phyloP scores from a whole-genome alignment of 2,329 filamentous ascomycete genomes.

The Trematosphaeria pertusa region DNA sequence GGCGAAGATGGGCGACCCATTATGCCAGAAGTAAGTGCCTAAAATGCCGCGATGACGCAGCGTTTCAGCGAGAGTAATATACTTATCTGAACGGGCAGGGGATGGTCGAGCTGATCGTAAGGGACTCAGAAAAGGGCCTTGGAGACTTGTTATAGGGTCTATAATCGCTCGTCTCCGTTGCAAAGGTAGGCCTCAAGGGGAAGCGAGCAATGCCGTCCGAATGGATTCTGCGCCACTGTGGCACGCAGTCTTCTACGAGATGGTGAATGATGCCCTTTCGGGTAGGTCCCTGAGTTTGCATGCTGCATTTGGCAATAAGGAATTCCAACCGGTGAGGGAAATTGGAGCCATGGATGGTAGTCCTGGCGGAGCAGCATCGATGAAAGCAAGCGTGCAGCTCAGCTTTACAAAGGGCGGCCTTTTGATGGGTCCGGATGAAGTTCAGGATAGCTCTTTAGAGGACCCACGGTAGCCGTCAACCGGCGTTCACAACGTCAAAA shows the following conservation, averaged over 20 bases:
- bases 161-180: not conserved
- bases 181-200: not conserved
- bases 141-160: conserved; percentile 74
- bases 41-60: conserved; percentile 15
- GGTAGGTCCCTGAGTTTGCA: conserved; percentile 12
- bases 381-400: conserved; percentile 6
- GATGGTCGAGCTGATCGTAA: conserved; percentile 92
- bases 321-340: conserved; percentile 15
- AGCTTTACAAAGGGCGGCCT: not conserved
- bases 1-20: conserved; percentile 77
- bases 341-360: conserved; percentile 2
- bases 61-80: conserved; percentile 20
- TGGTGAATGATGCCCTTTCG: conserved; percentile 18
- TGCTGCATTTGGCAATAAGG: conserved; percentile 26
- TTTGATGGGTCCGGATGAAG: not conserved
- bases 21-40: conserved; percentile 79
- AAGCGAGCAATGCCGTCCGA: conserved; percentile 13
- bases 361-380: conserved; percentile 1
- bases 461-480: too few relatives aligned
- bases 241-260: conserved; percentile 44
- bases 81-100: conserved; percentile 63
- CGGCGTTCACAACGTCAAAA: not conserved
- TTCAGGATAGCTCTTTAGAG: too few relatives aligned
- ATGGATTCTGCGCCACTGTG: conserved; percentile 43
- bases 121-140: conserved; percentile 91